These are phyloP conservation scores for Aquilaria yunnanensis DNA, from an alignment of 345 rosid species.

Conservation along the genomic window DNA sequence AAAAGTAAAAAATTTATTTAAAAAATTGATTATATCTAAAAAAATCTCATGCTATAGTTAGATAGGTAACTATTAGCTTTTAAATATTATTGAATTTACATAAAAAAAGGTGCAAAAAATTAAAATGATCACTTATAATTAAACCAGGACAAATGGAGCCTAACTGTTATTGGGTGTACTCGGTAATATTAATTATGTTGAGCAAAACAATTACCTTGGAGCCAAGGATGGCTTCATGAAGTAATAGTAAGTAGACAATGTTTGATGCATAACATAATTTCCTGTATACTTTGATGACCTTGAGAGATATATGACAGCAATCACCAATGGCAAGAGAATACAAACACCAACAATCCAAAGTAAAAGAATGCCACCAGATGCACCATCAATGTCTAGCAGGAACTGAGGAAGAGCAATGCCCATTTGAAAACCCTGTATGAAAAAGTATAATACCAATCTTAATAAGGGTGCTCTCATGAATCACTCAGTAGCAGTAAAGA, in stretches of 20 bases:
- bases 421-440: conserved; percentile 94
- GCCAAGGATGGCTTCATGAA: conserved; percentile 97
- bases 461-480: not conserved
- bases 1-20: no score
- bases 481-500: not conserved
- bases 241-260: conserved; percentile 80
- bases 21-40: no score
- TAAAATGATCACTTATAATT: no score
- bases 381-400: conserved; percentile 85
- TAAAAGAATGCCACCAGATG: conserved; percentile 92
- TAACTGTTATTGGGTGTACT: not conserved
- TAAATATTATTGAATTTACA: no score
- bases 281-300: conserved; percentile 95
- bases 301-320: conserved; percentile 94
- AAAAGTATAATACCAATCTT: conserved; percentile 14
- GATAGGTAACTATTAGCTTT: no score
- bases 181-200: not conserved
- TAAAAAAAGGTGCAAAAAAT: no score
- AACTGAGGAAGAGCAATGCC: conserved; percentile 99
- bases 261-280: conserved; percentile 97
- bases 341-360: conserved; percentile 98
- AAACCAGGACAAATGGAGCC: no score
- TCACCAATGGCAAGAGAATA: conserved; percentile 90
- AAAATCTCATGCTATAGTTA: no score
- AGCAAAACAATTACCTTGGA: conserved; percentile 57